Conservation (phyloP, 2,329 filamentous ascomycete genomes). For the Cytospora chrysosperma region DNA sequence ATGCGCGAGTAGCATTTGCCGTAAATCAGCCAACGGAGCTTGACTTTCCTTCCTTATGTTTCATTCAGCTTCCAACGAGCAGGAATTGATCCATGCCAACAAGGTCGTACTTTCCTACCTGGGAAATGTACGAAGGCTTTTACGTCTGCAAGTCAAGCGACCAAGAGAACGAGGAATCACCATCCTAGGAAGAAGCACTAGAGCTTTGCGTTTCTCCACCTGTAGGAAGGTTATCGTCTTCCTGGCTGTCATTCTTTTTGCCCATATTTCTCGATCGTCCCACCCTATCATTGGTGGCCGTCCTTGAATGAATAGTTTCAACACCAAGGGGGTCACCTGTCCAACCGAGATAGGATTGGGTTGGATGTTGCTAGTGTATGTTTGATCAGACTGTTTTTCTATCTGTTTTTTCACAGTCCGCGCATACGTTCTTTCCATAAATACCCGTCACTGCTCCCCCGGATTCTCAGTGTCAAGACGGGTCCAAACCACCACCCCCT, state of each 20-base stretch:
- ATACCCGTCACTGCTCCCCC: background rate
- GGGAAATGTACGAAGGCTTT: background rate
- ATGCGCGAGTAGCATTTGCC: conserved; percentile 1
- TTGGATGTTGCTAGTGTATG: conserved; percentile 1
- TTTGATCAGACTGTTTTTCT: conserved; percentile 1
- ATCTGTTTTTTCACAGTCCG: background rate
- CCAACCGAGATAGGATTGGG: background rate
- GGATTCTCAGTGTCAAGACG: background rate
- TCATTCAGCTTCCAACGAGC: conserved; percentile 2
- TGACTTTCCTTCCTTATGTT: conserved; percentile 13
- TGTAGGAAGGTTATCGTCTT: background rate
- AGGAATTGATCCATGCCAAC: conserved; percentile 12
- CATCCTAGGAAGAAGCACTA: conserved; percentile 5
- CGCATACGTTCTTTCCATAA: background rate
- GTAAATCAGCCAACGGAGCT: conserved; percentile 24
- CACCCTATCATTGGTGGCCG: background rate
- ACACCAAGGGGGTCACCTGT: background rate
- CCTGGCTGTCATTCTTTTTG: background rate
- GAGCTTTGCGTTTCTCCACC: background rate
- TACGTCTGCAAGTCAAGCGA: conserved; percentile 8
- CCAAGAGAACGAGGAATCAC: conserved; percentile 1
- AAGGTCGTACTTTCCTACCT: background rate
- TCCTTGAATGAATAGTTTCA: background rate
- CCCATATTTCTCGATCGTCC: background rate
- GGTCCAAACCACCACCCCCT: background rate